Evolutionary conservation across 2,329 filamentous ascomycete species (phyloP).

Genomic region (Parasarocladium wereldwijsianum): DNA sequence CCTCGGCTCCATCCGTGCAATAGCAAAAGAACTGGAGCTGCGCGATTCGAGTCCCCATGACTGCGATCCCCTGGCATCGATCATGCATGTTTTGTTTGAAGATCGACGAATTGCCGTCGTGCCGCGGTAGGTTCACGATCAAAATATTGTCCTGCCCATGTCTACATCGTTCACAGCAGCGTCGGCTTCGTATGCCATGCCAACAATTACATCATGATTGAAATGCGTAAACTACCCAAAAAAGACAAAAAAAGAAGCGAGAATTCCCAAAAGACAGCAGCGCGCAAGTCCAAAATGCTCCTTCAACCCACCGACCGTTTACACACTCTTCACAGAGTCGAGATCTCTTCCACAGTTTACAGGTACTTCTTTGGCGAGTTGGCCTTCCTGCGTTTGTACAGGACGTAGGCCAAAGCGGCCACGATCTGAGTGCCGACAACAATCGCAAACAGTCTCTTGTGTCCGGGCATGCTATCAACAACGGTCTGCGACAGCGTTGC

Average conservation of each 20-base stretch:
- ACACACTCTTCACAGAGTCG: background rate
- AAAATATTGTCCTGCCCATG: no score
- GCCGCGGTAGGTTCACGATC: no score
- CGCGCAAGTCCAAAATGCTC: background rate
- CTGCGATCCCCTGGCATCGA: no score
- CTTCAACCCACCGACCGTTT: background rate
- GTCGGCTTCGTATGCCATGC: no score
- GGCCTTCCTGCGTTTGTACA: slow-evolving; percentile 67
- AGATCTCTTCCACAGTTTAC: slow-evolving; percentile 21
- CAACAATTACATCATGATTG: no score
- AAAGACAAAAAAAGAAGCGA: background rate
- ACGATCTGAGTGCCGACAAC: slow-evolving; percentile 63
- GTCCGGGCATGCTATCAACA: slow-evolving; percentile 30
- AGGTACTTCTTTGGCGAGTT: slow-evolving; percentile 85
- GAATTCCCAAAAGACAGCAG: background rate
- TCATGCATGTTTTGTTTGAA: no score
- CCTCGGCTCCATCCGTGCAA: no score
- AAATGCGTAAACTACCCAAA: background rate
- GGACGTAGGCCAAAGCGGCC: slow-evolving; percentile 51
- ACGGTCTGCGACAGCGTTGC: slow-evolving; percentile 32
- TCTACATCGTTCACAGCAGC: no score
- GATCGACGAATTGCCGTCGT: no score
- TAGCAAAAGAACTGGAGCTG: no score
- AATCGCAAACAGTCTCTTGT: slow-evolving; percentile 46
- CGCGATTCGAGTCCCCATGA: no score